These are phyloP conservation scores for Colletotrichum nymphaeae DNA, from an alignment of 2,329 filamentous ascomycete species.

Conservation along the genomic window DNA sequence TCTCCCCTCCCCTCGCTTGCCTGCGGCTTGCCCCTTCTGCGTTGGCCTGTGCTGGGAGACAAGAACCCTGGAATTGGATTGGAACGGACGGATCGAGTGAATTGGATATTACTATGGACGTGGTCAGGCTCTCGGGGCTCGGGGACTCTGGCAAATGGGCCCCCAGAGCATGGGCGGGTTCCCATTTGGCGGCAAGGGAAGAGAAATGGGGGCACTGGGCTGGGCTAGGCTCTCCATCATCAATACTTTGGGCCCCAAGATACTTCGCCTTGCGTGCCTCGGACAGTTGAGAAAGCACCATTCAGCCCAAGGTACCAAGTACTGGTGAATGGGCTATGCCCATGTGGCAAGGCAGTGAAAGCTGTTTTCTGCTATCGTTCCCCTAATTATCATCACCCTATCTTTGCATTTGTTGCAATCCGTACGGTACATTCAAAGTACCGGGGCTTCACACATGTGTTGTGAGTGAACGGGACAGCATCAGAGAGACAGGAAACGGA, in stretches of 20 bases:
- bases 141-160: conserved; percentile 15
- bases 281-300: background rate
- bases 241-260: conserved; percentile 15
- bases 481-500: conserved; percentile 4
- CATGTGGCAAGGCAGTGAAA: conserved; percentile 2
- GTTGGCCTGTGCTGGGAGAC: background rate
- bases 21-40: background rate
- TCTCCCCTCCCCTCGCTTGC: background rate
- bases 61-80: background rate
- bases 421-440: background rate
- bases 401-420: background rate
- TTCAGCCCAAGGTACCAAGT: background rate
- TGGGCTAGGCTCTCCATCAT: conserved; percentile 25
- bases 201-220: conserved; percentile 29
- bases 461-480: background rate
- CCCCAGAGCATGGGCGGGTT: conserved; percentile 27
- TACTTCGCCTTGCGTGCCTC: conserved; percentile 9
- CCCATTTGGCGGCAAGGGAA: conserved; percentile 34
- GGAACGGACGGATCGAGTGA: conserved; percentile 4
- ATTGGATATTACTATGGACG: background rate
- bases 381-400: background rate
- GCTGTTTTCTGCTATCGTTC: conserved; percentile 7
- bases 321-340: background rate
- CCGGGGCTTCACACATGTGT: too few species aligned
- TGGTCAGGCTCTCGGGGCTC: conserved; percentile 32